Evolutionary conservation across 208 protist species (phyloP), one percentile per base, ranked within the genome.

Genomic region (Leishmania amazonensis): DNA sequence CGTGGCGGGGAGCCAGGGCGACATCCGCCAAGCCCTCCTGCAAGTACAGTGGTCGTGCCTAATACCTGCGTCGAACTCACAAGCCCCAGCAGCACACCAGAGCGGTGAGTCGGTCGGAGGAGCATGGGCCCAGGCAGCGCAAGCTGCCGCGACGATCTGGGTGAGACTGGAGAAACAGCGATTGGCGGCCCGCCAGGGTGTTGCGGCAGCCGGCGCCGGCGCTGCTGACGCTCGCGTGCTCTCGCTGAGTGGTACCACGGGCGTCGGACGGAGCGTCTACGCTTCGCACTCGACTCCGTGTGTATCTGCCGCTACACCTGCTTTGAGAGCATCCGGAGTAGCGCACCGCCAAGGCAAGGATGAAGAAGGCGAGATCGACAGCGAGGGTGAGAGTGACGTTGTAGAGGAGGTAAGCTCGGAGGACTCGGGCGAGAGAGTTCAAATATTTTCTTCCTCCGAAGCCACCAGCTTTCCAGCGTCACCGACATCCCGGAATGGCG

Each of bases 21-120:
- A 97, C 81, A 91, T 97, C 40, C 90, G 94, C 15, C 94, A 97
- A 77, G 92, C 91, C 4, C 85, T 97, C 8, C 81, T 96, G 13
- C 94, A 97, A 82, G 42, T 91, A 24, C 89, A 96, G 75, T 97
- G 90, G 90, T 64, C 51, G 28, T 47, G 85, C n/a, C 78, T 95
- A 1, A 21, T 81, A 28, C 85, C 84, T 24, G 28, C 75, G n/a
- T 40, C 73, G 9, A 11, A 19, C 17, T 78, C 75, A 49, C 75
- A 38, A 19, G 24, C 38, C 54, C 6, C 24, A 17, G 53, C 4
- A n/a, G 57, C 40, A 31, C 67, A 40, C 15, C 51, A 65, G 19
- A 42, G 31, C 13, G 21, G 67, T 42, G 49, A 45, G 31, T 21
- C 45, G 9, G 28, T 21, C 9, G 24, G 54, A 35, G 24, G 40